Evolutionary conservation across 805 yeast genomes (phyloP).

Genomic region (Wickerhamomyces silvicola): DNA sequence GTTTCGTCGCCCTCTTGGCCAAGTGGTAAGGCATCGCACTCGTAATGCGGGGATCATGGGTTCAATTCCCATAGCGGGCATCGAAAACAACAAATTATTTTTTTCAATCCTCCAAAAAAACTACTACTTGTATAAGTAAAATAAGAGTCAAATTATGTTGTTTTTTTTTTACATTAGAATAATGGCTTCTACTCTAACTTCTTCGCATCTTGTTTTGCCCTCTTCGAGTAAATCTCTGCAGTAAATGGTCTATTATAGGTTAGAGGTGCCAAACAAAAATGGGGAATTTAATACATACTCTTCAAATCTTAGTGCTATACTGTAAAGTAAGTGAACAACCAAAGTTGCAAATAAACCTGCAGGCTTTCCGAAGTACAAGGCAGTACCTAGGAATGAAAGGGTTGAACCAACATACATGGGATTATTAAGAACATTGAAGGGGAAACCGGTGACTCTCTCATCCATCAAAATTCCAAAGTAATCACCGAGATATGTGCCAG

Average conservation of each 20-base stretch:
- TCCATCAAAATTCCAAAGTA: constrained; percentile 95
- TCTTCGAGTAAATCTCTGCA: constrained; percentile 77
- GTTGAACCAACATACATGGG: constrained; percentile 97
- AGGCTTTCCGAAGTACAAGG: constrained; percentile 83
- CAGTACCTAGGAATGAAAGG: constrained; percentile 84
- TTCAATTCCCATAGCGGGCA: constrained; percentile 52
- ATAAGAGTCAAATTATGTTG: too few relatives aligned
- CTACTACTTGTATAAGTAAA: not conserved
- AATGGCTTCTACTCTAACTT: constrained; percentile 12
- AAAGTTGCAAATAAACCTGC: constrained; percentile 73
- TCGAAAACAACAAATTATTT: constrained; percentile 10
- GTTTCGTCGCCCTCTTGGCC: constrained; percentile 39
- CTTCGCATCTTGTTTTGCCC: constrained; percentile 37
- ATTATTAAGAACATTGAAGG: constrained; percentile 83
- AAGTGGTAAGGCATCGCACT: constrained; percentile 54
- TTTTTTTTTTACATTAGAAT: not conserved
- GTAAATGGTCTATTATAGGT: constrained; percentile 69
- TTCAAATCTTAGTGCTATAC: constrained; percentile 78
- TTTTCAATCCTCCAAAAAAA: constrained; percentile 1
- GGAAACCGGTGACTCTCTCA: constrained; percentile 84
- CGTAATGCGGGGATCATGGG: constrained; percentile 55
- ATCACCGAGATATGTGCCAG: constrained; percentile 96
- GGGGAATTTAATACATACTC: constrained; percentile 47
- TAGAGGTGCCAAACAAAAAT: too few relatives aligned
- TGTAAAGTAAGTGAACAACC: constrained; percentile 76